phyloP scores from a whole-genome alignment of 1,284 basidiomycete genomes.

The Hypsizygus ulmarius region DNA sequence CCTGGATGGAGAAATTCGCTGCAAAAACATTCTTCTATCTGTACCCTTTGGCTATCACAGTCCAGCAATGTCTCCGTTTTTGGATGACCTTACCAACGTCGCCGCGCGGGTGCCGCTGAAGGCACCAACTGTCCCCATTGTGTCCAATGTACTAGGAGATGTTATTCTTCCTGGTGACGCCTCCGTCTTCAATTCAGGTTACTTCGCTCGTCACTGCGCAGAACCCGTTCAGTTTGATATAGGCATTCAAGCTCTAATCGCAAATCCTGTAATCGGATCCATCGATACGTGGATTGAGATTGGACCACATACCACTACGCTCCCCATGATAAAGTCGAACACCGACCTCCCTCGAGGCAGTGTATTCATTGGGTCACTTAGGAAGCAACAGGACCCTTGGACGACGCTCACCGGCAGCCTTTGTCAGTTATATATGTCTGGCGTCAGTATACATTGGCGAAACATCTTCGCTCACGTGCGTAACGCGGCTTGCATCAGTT shows the following conservation, averaged over 20 bases:
- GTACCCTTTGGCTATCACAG: constrained; percentile 69
- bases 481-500: constrained; percentile 38
- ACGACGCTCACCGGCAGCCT: constrained; percentile 43
- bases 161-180: constrained; percentile 52
- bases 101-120: constrained; percentile 36
- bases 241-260: constrained; percentile 42
- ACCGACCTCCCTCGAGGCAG: constrained; percentile 30
- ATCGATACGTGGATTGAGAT: constrained; percentile 62
- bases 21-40: constrained; percentile 42
- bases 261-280: constrained; percentile 25
- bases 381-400: constrained; percentile 44
- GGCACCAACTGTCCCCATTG: constrained; percentile 52
- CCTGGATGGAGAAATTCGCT: constrained; percentile 34
- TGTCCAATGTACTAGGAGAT: constrained; percentile 56
- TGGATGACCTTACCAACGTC: constrained; percentile 43
- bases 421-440: constrained; percentile 45
- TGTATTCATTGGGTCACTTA: constrained; percentile 47
- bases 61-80: constrained; percentile 53
- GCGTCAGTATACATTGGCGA: constrained; percentile 49
- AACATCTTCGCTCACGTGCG: constrained; percentile 48
- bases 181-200: constrained; percentile 45
- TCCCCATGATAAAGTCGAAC: constrained; percentile 53
- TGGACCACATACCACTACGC: constrained; percentile 55
- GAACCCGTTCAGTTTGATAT: constrained; percentile 59
- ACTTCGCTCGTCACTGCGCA: constrained; percentile 58